Base-by-base conservation (phyloP, 1,139 yeast genomes). In the Chernovozyma aurita region DNA sequence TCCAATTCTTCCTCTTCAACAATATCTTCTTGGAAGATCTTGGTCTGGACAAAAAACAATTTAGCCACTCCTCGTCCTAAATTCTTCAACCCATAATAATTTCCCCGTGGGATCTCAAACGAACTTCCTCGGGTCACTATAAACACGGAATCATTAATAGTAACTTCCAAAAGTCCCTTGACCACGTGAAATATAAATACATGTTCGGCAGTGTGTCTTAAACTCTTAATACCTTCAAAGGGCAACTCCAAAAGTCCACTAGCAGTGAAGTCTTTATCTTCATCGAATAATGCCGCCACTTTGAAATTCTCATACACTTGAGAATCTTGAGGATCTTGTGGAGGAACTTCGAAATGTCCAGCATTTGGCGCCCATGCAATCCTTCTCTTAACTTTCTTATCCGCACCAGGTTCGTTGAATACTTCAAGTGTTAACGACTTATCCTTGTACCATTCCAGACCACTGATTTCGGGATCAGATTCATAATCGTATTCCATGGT, bases 51-150 rank as follows among this genome's bases (percentile, higher is more conserved):
- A 54, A 87, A 87, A 56, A 85, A 86, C 53, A 88, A 51, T 41
- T 73, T 70, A 0, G 84, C 87, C 22, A 70, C 69, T 11, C 63
- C 66, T 34, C 65, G 63, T 0, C 87, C 85, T 30, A 68, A 65
- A 50, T 86, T 78, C 42, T 67, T 63, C 53, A 84, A 65, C 40
- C 84, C 75, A 55, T 85, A 87, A 33, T 71, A 69, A 51, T 84
- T 86, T 4, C 81, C 83, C 60, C 83, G 73, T 0, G 97, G 97
- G 3, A 88, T 73, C 47, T 84, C 85, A 49, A 88, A 81, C 2
- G 92, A 76, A 39, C 95, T 85, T 1, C 95, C 96, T 42, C 72
- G 65, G 0, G 77, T 71, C 7, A 82, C 84, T 5, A 78, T 63
- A 51, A 90, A 85, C 17, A 63, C 68, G 20, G 69, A 69, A 7